phyloP scores from a whole-genome alignment of 805 yeast species.

The Vanderwaltozyma tropicalis region DNA sequence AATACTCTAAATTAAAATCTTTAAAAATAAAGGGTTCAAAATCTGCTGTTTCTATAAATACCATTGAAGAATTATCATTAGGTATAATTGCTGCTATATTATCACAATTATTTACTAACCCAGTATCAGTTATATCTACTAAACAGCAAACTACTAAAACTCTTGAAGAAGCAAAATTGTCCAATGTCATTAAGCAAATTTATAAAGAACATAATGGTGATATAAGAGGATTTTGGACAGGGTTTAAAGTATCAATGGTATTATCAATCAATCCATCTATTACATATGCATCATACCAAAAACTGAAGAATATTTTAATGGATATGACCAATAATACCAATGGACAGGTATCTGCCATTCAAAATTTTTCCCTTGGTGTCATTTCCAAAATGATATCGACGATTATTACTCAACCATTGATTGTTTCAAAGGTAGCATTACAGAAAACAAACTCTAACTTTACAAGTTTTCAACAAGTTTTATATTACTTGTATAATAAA shows the following conservation, averaged over 20 bases:
- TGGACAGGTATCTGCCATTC: constrained; percentile 42
- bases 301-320: constrained; percentile 44
- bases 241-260: constrained; percentile 68
- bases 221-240: constrained; percentile 67
- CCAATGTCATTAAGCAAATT: constrained; percentile 32
- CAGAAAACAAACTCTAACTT: constrained; percentile 44
- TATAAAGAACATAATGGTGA: constrained; percentile 52
- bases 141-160: constrained; percentile 47
- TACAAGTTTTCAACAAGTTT: constrained; percentile 51
- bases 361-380: constrained; percentile 68
- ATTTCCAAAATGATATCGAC: constrained; percentile 74
- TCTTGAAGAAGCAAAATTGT: constrained; percentile 20
- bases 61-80: constrained; percentile 56
- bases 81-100: constrained; percentile 79
- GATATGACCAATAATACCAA: constrained; percentile 17
- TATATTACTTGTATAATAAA: constrained; percentile 46
- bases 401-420: constrained; percentile 70
- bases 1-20: constrained; percentile 35
- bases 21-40: constrained; percentile 9
- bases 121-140: constrained; percentile 67
- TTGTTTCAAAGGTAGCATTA: constrained; percentile 73
- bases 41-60: constrained; percentile 19
- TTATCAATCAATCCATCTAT: constrained; percentile 77
- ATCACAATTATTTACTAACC: constrained; percentile 71
- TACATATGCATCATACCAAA: constrained; percentile 72